Base-by-base conservation (phyloP, 2,329 filamentous ascomycete species). In the Fusarium hainanense region DNA sequence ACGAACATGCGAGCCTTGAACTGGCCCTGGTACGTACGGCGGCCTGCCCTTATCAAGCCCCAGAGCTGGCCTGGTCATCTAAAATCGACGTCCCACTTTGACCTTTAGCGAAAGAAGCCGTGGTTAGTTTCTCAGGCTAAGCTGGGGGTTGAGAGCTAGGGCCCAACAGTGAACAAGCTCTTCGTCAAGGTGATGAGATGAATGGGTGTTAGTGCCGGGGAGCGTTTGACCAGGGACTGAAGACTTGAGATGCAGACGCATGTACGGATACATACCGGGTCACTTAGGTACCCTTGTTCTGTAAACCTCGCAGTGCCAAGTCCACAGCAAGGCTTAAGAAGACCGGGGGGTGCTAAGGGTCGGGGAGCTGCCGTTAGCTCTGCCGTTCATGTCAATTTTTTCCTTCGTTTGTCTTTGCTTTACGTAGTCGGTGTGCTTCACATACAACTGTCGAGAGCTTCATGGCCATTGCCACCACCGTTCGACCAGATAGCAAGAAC, bases 341-440 rank as follows among this genome's bases (percentile, higher is more conserved):
- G 54, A 70, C 72, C 58, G 70, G 66, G 69, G 69, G 60, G 65
- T 65, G 13, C 49, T 70, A 64, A 58, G 71, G 58, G 62, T 74
- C 71, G 73, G 69, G 69, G 69, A 74, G 69, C 67, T 70, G 66
- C 71, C 69, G 58, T 71, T 75, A 74, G 69, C 63, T 74, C 66
- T 58, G 58, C 68, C 68, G 65, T 51, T 66, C 63, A 58, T 63
- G 60, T 58, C 47, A 57, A 68, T 65, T 68, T 68, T 57, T 61
- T 21, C 43, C 40, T 43, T 42, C 21, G 54, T 54, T 40, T 42
- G 30, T 49, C 37, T 62, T 51, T 61, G 41, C 16, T 52, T 44
- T 43, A 46, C 20, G 54, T 42, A 54, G 72, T 72, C 69, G 64
- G 72, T 72, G 62, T 69, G 37, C 58, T 58, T 58, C 46, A 34